phyloP scores from a whole-genome alignment of 176 grass and related monocot species.

The Paspalum notatum region DNA sequence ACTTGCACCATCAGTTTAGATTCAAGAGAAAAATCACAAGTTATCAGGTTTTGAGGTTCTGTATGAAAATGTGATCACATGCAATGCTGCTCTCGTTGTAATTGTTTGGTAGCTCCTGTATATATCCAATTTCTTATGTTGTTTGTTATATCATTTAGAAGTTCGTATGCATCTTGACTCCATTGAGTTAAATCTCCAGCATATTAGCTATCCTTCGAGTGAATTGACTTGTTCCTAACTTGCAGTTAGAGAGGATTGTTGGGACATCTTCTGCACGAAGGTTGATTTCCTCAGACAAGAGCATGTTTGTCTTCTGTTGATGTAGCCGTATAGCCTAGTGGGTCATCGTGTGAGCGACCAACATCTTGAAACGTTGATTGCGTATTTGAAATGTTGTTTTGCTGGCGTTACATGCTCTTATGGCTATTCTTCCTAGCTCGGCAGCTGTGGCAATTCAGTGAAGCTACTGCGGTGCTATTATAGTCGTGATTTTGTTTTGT shows the following conservation, averaged over 20 bases:
- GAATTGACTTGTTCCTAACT: conserved; percentile 19
- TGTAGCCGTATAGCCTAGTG: neutral
- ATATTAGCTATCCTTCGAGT: neutral
- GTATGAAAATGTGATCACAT: neutral
- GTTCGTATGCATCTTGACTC: neutral
- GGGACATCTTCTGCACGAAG: conserved; percentile 62
- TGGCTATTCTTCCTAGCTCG: no score
- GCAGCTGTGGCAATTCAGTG: no score
- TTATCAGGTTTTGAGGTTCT: neutral
- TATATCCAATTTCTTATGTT: conserved; percentile 18
- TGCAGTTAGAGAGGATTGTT: conserved; percentile 82
- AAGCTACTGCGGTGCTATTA: no score
- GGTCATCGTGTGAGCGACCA: neutral
- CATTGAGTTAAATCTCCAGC: neutral
- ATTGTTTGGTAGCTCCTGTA: neutral
- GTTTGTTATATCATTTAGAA: neutral
- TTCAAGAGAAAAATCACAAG: neutral
- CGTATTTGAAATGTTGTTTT: no score
- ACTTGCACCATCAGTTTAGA: neutral
- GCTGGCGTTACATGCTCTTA: no score
- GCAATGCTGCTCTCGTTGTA: neutral
- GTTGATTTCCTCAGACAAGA: conserved; percentile 77
- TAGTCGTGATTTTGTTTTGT: no score
- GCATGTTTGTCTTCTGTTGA: conserved; percentile 79
- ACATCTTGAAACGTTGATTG: neutral